These are phyloP conservation scores for Kuraishia hungarica DNA, from an alignment of 805 yeast genomes.

Conservation along the genomic window DNA sequence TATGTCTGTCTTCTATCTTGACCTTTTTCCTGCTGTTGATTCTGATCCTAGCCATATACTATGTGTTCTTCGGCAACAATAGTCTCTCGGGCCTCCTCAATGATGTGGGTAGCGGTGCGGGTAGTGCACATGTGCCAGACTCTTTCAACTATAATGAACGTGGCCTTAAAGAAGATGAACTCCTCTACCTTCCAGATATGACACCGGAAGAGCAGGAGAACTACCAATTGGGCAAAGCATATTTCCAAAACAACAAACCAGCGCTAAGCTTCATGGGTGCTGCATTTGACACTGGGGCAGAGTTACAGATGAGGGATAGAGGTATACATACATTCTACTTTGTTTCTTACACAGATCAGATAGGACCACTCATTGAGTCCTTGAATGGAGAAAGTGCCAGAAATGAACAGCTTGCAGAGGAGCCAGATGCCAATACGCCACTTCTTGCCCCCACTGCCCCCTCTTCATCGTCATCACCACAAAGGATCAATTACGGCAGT, in stretches of 20 bases:
- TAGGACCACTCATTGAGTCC: slow-evolving; percentile 9
- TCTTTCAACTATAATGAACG: slow-evolving; percentile 10
- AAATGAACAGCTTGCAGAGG: neutral
- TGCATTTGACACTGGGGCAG: slow-evolving; percentile 13
- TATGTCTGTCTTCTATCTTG: slow-evolving; percentile 16
- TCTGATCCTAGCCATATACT: slow-evolving; percentile 16
- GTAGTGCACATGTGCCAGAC: slow-evolving; percentile 17
- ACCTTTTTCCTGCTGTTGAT: slow-evolving; percentile 16
- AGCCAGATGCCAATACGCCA: slow-evolving; percentile 4
- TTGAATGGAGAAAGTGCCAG: neutral
- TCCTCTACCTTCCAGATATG: slow-evolving; percentile 11
- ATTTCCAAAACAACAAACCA: slow-evolving; percentile 16
- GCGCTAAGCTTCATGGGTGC: slow-evolving; percentile 15
- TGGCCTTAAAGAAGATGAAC: slow-evolving; percentile 11
- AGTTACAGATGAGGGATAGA: slow-evolving; percentile 23
- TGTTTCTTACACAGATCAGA: slow-evolving; percentile 21
- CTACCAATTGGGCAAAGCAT: slow-evolving; percentile 16
- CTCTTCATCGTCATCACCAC: neutral
- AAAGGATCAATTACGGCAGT: slow-evolving; percentile 9
- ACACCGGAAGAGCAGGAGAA: slow-evolving; percentile 13
- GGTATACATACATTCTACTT: slow-evolving; percentile 25
- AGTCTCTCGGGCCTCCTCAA: neutral
- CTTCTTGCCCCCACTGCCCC: slow-evolving; percentile 5
- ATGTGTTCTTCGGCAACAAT: slow-evolving; percentile 16
- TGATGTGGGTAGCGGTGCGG: slow-evolving; percentile 8